phyloP scores from a whole-genome alignment of 495 filamentous ascomycete species.

The Aspergillus olivimuriae region DNA sequence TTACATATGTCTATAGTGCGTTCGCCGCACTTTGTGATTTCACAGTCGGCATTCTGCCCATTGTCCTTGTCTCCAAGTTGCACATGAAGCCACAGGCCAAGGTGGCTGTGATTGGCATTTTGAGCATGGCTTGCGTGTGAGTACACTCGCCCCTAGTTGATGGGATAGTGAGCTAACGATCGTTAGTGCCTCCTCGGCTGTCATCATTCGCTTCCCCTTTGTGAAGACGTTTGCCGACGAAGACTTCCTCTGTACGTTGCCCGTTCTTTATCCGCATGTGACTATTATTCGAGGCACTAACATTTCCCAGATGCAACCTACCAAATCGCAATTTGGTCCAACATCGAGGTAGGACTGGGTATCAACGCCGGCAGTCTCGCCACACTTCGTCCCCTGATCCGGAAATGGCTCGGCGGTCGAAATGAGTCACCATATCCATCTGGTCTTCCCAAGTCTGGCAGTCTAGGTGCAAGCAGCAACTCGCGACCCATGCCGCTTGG shows the following conservation, averaged over 20 bases:
- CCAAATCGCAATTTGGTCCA: conserved; percentile 4
- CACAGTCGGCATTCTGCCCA: neutral
- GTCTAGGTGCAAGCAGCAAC: too few relatives aligned
- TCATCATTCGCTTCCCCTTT: conserved; percentile 1
- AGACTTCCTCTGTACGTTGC: neutral
- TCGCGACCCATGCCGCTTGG: too few relatives aligned
- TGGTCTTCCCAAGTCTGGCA: too few relatives aligned
- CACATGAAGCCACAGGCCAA: conserved; percentile 4
- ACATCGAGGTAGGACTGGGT: conserved; percentile 3
- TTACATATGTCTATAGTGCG: conserved; percentile 2
- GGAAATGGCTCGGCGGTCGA: neutral
- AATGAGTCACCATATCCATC: too few relatives aligned
- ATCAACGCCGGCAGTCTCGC: conserved; percentile 4
- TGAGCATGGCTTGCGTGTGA: conserved; percentile 5
- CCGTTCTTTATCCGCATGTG: too few relatives aligned
- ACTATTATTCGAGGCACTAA: too few relatives aligned
- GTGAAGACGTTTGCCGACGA: neutral
- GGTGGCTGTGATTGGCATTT: conserved; percentile 2
- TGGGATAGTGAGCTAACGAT: too few relatives aligned
- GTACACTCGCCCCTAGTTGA: neutral
- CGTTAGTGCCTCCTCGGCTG: neutral
- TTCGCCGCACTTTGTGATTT: conserved; percentile 4
- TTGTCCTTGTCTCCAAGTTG: conserved; percentile 2
- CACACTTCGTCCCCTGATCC: conserved; percentile 5
- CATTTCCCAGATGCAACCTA: conserved; percentile 2